phyloP scores from a whole-genome alignment of 352 stramenopile species.

The Pythium coloratum region DNA sequence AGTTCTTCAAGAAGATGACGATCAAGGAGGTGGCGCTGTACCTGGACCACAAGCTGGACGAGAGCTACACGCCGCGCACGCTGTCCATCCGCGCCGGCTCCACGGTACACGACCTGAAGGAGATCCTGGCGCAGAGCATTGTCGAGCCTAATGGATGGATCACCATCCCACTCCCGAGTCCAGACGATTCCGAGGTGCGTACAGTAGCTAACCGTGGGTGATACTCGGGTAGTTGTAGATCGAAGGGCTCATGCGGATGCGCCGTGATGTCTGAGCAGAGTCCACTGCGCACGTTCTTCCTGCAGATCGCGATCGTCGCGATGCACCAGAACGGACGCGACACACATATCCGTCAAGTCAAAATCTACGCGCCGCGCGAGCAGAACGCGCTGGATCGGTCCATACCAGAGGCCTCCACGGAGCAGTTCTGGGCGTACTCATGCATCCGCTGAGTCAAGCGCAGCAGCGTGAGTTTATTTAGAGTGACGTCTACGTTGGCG shows the following conservation, averaged over 20 bases:
- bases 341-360: slow-evolving; percentile 95
- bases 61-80: slow-evolving; percentile 98
- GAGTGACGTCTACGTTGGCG: too few relatives aligned
- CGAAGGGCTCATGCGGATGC: background rate
- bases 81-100: slow-evolving; percentile 91
- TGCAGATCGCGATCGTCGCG: slow-evolving; percentile 95
- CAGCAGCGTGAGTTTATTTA: too few relatives aligned
- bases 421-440: slow-evolving; percentile 68
- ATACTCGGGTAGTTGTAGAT: too few relatives aligned
- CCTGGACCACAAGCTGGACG: slow-evolving; percentile 97
- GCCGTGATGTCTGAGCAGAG: slow-evolving; percentile 19
- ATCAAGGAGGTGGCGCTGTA: slow-evolving; percentile 96
- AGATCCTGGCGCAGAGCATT: slow-evolving; percentile 91
- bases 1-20: slow-evolving; percentile 95
- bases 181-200: slow-evolving; percentile 49
- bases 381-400: slow-evolving; percentile 48
- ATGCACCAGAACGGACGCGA: slow-evolving; percentile 99
- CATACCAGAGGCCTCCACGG: slow-evolving; percentile 56
- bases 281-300: slow-evolving; percentile 91
- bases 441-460: slow-evolving; percentile 42
- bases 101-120: slow-evolving; percentile 95
- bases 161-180: slow-evolving; percentile 80
- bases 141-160: slow-evolving; percentile 94
- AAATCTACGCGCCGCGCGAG: slow-evolving; percentile 87
- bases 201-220: too few relatives aligned